Evolutionary conservation across 768 basidiomycete species (phyloP).

Genomic region (Flagelloscypha sp.): DNA sequence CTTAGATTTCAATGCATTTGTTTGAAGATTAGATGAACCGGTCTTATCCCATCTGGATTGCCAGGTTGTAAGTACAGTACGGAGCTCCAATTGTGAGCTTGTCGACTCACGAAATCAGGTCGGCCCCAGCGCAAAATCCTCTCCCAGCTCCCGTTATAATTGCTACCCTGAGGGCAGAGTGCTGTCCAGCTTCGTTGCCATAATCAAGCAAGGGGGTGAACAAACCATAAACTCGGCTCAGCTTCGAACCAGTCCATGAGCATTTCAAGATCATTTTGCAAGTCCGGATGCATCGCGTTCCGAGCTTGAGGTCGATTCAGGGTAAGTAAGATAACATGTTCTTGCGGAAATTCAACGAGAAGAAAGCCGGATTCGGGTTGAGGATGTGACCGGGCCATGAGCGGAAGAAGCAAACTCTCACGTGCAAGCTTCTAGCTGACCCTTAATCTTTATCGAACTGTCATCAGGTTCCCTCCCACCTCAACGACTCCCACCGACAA

Average conservation of each 20-base stretch:
- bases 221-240: constrained; percentile 65
- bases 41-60: too few species aligned
- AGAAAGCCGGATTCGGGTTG: constrained; percentile 9
- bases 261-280: constrained; percentile 42
- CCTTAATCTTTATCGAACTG: too few species aligned
- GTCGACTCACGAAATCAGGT: too few species aligned
- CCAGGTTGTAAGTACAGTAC: constrained; percentile 16
- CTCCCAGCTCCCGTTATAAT: constrained; percentile 69
- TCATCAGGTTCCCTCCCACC: too few species aligned
- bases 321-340: constrained; percentile 46
- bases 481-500: too few species aligned
- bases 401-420: too few species aligned
- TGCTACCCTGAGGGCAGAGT: constrained; percentile 72
- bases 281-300: constrained; percentile 64
- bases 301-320: constrained; percentile 63
- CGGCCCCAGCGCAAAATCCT: constrained; percentile 74
- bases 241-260: constrained; percentile 69
- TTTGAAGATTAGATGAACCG: too few species aligned
- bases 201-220: constrained; percentile 6
- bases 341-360: constrained; percentile 27
- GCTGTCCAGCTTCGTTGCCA: not conserved
- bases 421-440: too few species aligned
- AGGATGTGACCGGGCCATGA: too few species aligned
- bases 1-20: constrained; percentile 71
- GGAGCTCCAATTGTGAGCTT: too few species aligned